A percentile compares a stretch with the other conserved stretches of the same genome.
These are phyloP conservation scores for Jacaranda copaia DNA, from an alignment of 257 asterid species.

Conservation along the genomic window DNA sequence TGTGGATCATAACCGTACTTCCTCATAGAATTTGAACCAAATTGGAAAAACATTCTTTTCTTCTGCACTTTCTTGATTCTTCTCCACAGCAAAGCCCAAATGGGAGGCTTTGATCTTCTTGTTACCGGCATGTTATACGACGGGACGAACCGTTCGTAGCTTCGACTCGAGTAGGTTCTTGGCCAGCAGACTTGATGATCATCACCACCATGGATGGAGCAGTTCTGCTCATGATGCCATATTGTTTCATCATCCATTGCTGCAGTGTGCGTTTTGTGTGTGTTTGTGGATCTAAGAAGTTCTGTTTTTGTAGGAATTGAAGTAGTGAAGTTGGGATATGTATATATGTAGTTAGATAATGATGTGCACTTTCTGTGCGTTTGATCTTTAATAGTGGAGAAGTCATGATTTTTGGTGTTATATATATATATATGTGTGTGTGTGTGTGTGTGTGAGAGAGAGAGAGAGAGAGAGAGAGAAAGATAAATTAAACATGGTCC, in stretches of 20 bases:
- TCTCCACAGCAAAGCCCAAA: constrained; percentile 70
- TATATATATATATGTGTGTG: constrained; percentile 3
- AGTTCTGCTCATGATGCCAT: constrained; percentile 26
- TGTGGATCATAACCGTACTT: constrained; percentile 60
- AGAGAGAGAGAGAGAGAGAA: no score
- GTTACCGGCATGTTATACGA: constrained; percentile 25
- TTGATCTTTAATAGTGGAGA: constrained; percentile 6
- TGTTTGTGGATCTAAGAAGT: constrained; percentile 3
- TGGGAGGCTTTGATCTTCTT: constrained; percentile 48
- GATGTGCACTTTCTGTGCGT: background rate
- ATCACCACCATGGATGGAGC: constrained; percentile 24
- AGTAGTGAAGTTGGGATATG: background rate
- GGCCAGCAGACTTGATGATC: constrained; percentile 41
- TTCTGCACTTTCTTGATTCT: constrained; percentile 65
- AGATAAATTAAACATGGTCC: constrained; percentile 35
- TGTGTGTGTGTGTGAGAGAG: no score
- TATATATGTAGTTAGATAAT: background rate
- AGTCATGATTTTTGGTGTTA: constrained; percentile 25
- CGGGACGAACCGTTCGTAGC: constrained; percentile 45
- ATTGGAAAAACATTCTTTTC: constrained; percentile 41
- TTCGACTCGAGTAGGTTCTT: constrained; percentile 44
- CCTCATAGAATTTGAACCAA: constrained; percentile 45
- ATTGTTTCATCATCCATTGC: constrained; percentile 44
- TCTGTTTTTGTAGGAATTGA: background rate
- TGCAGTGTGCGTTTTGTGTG: constrained; percentile 7